Base-by-base conservation (phyloP, 345 rosid species). In the Salix exigua region DNA sequence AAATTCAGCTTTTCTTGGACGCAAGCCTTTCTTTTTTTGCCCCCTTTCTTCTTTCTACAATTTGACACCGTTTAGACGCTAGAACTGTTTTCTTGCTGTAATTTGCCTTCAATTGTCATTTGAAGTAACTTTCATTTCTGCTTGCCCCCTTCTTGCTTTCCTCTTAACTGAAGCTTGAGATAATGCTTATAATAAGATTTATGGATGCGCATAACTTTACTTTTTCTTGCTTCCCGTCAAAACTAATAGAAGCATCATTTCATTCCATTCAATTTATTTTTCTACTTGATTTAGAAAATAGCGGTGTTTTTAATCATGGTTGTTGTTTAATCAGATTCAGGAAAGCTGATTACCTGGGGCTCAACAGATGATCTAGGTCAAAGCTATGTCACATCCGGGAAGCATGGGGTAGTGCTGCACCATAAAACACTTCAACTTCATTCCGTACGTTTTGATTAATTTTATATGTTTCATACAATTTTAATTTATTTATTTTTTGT, bases 271-370 rank as follows among this genome's bases (percentile, higher is more conserved):
- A 38, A 66, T 25, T 61, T 21, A 8, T 48, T 51, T 12, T 25
- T 35, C 21, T 38, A 42, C 11, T 26, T 68, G 65, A 33, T 68
- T 73, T 67, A n/a, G 38, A 31, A 72, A 69, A 25, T 14, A 40
- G 19, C 17, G 5, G 50, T 37, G 26, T 37, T 67, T 70, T 73
- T 48, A 60, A 66, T 71, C 21, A n/a, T 77, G 38, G 35, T 76
- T 73, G 61, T 68, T 71, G 51, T 66, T 73, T 68, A 51, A 82
- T 74, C 89, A 96, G 99, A 91, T 51, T 87, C 92, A 10, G 94
- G 99, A 81, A 94, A 90, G 94, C 97, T 96, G 37, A 90, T 96
- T 64, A 94, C 99, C 16, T 96, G 99, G 99, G 99, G 99, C 50
- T 96, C 98, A 55, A 88, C 98, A 14, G 99, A 92, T 85, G 99